phyloP scores from a whole-genome alignment of 768 basidiomycete species.

The Mycena rebaudengoi region DNA sequence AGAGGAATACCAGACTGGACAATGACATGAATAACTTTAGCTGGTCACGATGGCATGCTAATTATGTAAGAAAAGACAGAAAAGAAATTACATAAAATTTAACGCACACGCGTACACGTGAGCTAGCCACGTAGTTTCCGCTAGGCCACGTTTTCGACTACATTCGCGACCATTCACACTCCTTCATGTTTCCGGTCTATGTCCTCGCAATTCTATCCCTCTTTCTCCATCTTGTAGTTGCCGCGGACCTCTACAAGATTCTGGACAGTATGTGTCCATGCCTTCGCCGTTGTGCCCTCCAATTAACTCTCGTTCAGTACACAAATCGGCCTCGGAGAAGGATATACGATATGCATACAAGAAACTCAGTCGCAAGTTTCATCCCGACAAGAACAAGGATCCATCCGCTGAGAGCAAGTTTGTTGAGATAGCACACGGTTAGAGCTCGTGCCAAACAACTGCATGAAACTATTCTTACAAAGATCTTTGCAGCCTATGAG shows the following conservation, averaged over 20 bases:
- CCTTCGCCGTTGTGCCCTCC: no score
- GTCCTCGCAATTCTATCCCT: constrained; percentile 46
- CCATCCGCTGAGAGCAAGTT: constrained; percentile 85
- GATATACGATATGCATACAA: constrained; percentile 95
- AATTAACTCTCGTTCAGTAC: no score
- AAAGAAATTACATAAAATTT: no score
- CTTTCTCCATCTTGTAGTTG: constrained; percentile 50
- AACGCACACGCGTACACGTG: no score
- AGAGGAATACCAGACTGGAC: no score
- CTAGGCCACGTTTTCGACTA: no score
- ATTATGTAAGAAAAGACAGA: no score
- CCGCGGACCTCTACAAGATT: constrained; percentile 83
- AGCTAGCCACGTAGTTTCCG: no score
- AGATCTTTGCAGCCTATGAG: constrained; percentile 86
- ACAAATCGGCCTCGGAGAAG: constrained; percentile 81
- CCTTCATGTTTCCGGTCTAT: constrained; percentile 42
- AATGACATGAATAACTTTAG: no score
- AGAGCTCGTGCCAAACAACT: constrained; percentile 36
- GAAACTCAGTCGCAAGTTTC: constrained; percentile 85
- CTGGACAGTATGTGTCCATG: no score
- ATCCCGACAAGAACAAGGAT: constrained; percentile 96
- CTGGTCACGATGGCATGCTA: no score
- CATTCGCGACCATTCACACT: constrained; percentile 13
- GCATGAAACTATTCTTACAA: no score
- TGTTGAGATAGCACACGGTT: constrained; percentile 91